Evolutionary conservation across 2,329 filamentous ascomycete species (phyloP).

Genomic region (Mycogone perniciosa): DNA sequence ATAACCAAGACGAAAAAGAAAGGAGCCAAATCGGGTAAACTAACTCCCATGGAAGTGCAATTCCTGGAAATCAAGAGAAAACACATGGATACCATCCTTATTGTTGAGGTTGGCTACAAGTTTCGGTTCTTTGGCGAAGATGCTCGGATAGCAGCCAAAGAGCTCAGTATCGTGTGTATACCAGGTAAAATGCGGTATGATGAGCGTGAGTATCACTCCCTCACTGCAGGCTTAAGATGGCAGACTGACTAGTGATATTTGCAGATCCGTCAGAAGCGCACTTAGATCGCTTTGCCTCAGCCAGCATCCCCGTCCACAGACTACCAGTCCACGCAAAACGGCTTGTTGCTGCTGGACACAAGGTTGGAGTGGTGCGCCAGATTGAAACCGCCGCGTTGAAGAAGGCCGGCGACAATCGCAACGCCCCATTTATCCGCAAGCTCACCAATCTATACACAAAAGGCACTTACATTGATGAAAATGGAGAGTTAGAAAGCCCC

Average conservation of each 20-base stretch:
- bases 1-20: constrained; percentile 57
- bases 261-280: constrained; percentile 83
- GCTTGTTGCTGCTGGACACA: constrained; percentile 85
- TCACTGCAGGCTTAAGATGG: not conserved
- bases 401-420: constrained; percentile 89
- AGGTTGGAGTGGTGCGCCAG: constrained; percentile 91
- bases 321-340: constrained; percentile 91
- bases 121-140: constrained; percentile 97
- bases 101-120: constrained; percentile 96
- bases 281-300: constrained; percentile 84
- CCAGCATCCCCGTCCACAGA: constrained; percentile 88
- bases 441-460: constrained; percentile 97
- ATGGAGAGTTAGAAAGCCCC: constrained; percentile 64
- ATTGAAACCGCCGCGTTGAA: constrained; percentile 94
- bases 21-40: constrained; percentile 62
- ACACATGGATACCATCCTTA: constrained; percentile 80
- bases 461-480: constrained; percentile 92
- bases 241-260: not conserved
- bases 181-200: constrained; percentile 93
- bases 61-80: constrained; percentile 90
- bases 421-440: constrained; percentile 84
- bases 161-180: constrained; percentile 91
- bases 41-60: constrained; percentile 92
- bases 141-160: constrained; percentile 80
- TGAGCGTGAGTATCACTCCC: constrained; percentile 53